These are phyloP conservation scores for Beauveria medogensis DNA, from an alignment of 2,329 filamentous ascomycete genomes.

Conservation along the genomic window DNA sequence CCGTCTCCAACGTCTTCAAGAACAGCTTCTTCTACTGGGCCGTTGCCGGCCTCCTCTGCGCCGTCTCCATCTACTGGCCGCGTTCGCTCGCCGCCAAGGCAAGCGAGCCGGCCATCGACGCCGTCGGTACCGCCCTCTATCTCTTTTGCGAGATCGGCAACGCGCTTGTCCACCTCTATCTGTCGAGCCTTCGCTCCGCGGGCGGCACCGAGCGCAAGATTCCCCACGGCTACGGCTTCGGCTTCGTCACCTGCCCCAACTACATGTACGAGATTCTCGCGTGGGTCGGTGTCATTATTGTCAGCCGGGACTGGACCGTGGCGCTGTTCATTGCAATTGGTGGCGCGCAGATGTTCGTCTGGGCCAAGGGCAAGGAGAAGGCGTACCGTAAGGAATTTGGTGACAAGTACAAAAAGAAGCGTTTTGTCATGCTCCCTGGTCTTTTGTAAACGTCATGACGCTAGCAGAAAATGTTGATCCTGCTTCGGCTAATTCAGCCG, in stretches of 20 bases:
- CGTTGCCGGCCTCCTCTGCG: conserved; percentile 70
- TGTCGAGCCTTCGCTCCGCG: conserved; percentile 66
- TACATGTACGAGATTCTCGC: conserved; percentile 89
- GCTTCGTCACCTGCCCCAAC: conserved; percentile 87
- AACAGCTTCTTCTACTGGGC: conserved; percentile 95
- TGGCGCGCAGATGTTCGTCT: conserved; percentile 70
- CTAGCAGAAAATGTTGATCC: background rate
- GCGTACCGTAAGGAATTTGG: conserved; percentile 86
- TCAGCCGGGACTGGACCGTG: conserved; percentile 72
- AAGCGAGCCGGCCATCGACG: conserved; percentile 44
- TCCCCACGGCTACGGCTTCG: conserved; percentile 76
- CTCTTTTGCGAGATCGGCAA: conserved; percentile 74
- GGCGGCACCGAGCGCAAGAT: conserved; percentile 85
- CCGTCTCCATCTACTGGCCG: conserved; percentile 78
- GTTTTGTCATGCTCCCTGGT: conserved; percentile 71
- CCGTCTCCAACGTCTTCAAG: conserved; percentile 80
- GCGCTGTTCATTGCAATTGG: conserved; percentile 69
- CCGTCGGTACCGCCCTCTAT: conserved; percentile 63
- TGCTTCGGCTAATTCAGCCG: background rate
- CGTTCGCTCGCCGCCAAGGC: conserved; percentile 55
- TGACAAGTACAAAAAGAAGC: conserved; percentile 93
- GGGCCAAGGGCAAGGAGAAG: conserved; percentile 88
- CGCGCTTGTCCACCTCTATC: conserved; percentile 67
- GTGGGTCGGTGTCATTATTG: conserved; percentile 75
- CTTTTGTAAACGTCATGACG: conserved; percentile 47